Evolutionary conservation across 768 basidiomycete species (phyloP), one percentile per base, ranked within the genome.

Genomic region (Cystofilobasidium bisporidii): DNA sequence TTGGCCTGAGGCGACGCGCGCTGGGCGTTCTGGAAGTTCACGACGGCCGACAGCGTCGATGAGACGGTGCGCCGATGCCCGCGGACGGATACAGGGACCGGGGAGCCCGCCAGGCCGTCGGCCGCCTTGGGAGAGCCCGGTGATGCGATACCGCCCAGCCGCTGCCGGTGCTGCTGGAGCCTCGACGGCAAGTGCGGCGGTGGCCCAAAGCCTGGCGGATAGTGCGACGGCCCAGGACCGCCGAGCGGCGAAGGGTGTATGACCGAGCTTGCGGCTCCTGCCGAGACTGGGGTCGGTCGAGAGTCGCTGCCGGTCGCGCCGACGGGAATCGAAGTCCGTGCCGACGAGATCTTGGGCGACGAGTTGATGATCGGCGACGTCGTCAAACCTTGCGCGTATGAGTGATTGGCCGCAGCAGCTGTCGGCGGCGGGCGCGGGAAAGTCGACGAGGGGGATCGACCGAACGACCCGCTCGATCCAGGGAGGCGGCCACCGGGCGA

Each of bases 51-150:
- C 50, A 64, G 40, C 26, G 63, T 64, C 0, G 63, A 64, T 0
- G 63, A 64, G 53, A 64, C 53, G 24, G 63, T 41, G 15, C 63
- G 38, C 10, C 63, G 53, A 41, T 64, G 63, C 15, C 63, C 63
- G 40, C 63, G 63, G 5, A 24, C 38, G 38, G 47, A 9, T 3
- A 9, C 26, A 10, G 28, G 45, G 32, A 43, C 47, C 0, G 26
- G 26, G 32, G 40, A 26, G n/a, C 40, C 40, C 20, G 53, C n/a
- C 38, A 20, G 40, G 53, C 17, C 6, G 9, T 10, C 30, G 6
- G 24, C 50, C 6, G 30, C 53, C 18, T 32, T 28, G 53, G 28
- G 53, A 32, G 47, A 48, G 47, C 22, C 9, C 5, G 28, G 53
- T 2, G 53, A 32, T 2, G 5, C 53, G 28, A 56, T 14, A 2